These are phyloP conservation scores for Heimioporus sp. DNA, from an alignment of 768 basidiomycete species.

Conservation along the genomic window DNA sequence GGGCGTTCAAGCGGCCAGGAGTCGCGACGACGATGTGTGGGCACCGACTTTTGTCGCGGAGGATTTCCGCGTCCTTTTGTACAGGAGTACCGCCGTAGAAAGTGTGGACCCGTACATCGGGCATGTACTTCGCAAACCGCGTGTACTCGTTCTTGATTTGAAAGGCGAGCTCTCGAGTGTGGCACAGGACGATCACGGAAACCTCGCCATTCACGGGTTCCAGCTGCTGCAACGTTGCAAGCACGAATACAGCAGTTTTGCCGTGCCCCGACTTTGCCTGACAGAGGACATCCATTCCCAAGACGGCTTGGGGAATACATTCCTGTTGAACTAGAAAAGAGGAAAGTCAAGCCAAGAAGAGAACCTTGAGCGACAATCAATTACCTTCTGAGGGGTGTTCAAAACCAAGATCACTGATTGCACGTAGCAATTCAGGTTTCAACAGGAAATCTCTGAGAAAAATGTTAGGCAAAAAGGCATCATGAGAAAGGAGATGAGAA, in stretches of 20 bases:
- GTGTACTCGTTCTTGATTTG: conserved; percentile 99
- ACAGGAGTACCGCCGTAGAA: conserved; percentile 98
- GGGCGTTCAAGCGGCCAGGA: conserved; percentile 94
- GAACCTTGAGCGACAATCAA: neutral
- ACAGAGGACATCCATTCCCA: conserved; percentile 99
- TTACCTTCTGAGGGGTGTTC: conserved; percentile 99
- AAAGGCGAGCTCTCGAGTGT: conserved; percentile 98
- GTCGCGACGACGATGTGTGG: conserved; percentile 99
- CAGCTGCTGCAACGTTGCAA: conserved; percentile 96
- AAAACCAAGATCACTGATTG: conserved; percentile 99
- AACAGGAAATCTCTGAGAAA: conserved; percentile 85
- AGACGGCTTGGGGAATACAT: conserved; percentile 98
- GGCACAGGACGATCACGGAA: conserved; percentile 95
- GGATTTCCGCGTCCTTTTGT: conserved; percentile 87
- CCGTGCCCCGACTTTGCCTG: conserved; percentile 99
- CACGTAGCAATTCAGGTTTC: conserved; percentile 94
- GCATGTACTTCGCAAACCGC: conserved; percentile 99
- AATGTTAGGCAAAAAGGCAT: conserved; percentile 2
- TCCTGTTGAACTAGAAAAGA: conserved; percentile 87
- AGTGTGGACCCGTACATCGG: conserved; percentile 94
- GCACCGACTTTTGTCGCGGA: conserved; percentile 95
- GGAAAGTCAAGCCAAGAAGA: neutral
- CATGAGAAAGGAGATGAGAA: conserved; percentile 11
- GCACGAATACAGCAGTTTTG: conserved; percentile 98
- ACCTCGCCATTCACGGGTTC: conserved; percentile 99